Base-by-base conservation (phyloP, 2,329 filamentous ascomycete species). In the Colletotrichum sp. region DNA sequence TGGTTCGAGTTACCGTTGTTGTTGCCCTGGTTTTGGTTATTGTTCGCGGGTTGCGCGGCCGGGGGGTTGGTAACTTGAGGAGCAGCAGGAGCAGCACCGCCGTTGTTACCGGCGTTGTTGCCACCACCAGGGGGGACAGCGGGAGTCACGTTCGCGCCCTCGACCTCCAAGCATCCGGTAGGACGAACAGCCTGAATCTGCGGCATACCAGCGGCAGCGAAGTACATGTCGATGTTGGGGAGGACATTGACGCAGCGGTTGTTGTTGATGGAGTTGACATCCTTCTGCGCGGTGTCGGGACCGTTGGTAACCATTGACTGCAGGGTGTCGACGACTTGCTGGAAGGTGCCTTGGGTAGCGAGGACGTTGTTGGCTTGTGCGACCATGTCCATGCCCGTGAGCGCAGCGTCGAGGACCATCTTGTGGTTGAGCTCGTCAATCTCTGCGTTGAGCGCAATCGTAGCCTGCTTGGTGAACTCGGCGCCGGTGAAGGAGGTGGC, bases 141-240 rank as follows among this genome's bases (percentile, higher is more conserved):
- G 39, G 71, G 70, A 66, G 74, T 74, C 7, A 66, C 65, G 34
- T 69, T 74, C 11, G 77, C 64, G 9, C 67, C 71, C n/a, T 62
- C 44, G 36, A 79, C 68, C 70, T 78, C 78, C n/a, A 79, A 66
- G 52, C 78, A 79, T 34, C 78, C 78, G 5, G 77, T 79, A 9
- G 78, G 78, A 7, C 78, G 78, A 39, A 71, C 44, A 13, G 78
- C 70, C 19, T 63, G 69, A 12, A 79, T 34, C 12, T 70, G 55
- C 3, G 78, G 63, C 27, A 71, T 69, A 19, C 78, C 78, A 30
- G 78, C 78, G 25, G 78, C 78, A 15, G 75, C 75, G 12, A 79
- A 79, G 71, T 79, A 79, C 74, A 77, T 79, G 77, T 79, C 78
- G 34, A 79, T 79, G 66, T 79, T 79, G 65, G 78, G 78, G 3